Base-by-base conservation (phyloP, 305 asterid genomes). In the Rubia balearica region DNA sequence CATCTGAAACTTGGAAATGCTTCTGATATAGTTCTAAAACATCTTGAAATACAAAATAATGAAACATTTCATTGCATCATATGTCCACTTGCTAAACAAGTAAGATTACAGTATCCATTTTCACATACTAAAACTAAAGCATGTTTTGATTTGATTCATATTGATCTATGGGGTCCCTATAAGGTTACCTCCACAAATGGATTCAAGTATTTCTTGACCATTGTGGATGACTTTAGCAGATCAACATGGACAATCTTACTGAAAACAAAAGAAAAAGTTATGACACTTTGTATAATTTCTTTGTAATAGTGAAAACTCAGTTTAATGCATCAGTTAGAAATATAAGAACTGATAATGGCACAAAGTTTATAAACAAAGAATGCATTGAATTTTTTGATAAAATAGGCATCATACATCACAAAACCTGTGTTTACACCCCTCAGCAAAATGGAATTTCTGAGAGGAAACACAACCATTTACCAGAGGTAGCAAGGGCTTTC, bases 281-380 rank as follows among this genome's bases (percentile, higher is more conserved):
- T 49, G 16, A 12, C 1, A 13, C 6, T 49, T 3, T 49, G 0
- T 19, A 49, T 0, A 11, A 2, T 14, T 49, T 49, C 2, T 4
- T 49, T 2, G 1, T 4, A 11, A 49, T 49, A 19, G 6, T 49
- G 0, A 6, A 49, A 11, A 49, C 16, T 16, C 16, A 16, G 56
- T 11, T 49, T 16, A 0, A 13, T 0, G 2, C 0, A 4, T 1
- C n/a, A 4, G n/a, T 49, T 0, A 49, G 2, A 11, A 6, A 0
- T 0, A 11, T 49, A 0, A 49, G n/a, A 49, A 49, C 46, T 7
- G 56, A 49, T 14, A 49, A 49, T 49, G 56, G 6, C 3, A 49
- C 16, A 3, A 8, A 57, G 7, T 16, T 57, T 10, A 0, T 57
- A 57, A 16, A 11, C 13, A 6, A 8, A 0, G 1, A 21, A 4